Evolutionary conservation across 73 alveolate species (phyloP).

Genomic region (Paraurostyla sp.): DNA sequence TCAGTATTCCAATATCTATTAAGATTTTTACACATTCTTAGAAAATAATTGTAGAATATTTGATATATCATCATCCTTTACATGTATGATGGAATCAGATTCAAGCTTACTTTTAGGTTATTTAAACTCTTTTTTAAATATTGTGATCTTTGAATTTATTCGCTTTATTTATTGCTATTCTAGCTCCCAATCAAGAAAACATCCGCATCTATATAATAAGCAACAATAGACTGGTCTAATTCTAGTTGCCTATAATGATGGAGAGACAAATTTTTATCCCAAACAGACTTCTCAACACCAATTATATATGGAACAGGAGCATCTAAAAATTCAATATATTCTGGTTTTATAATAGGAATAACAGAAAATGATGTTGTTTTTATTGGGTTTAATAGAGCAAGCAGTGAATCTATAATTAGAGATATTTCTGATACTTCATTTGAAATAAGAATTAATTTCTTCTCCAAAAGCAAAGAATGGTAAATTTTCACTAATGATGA

Average conservation of each 20-base stretch:
- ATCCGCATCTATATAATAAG: background rate
- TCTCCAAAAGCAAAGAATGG: constrained; percentile 9
- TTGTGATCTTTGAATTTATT: no score
- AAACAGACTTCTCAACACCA: background rate
- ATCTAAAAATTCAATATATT: constrained; percentile 5
- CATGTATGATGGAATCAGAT: background rate
- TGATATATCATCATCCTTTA: constrained; percentile 25
- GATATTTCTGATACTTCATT: background rate
- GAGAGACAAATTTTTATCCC: constrained; percentile 4
- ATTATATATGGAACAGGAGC: constrained; percentile 42
- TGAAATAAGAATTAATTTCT: background rate
- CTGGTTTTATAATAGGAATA: background rate
- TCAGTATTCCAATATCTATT: background rate
- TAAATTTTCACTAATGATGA: background rate
- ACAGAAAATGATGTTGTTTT: background rate
- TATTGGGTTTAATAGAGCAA: background rate
- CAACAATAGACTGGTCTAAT: background rate
- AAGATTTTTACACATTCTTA: background rate
- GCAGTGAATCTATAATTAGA: background rate
- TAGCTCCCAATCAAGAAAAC: background rate
- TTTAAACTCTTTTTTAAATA: constrained; percentile 2
- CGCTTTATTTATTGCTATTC: background rate
- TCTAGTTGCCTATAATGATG: background rate
- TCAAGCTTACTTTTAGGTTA: background rate
- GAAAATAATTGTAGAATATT: background rate